A percentile compares a stretch with the other conserved stretches of the same genome.
These are phyloP conservation scores for Incumbomyces delicatus DNA, from an alignment of 2,329 filamentous ascomycete species.

Conservation along the genomic window DNA sequence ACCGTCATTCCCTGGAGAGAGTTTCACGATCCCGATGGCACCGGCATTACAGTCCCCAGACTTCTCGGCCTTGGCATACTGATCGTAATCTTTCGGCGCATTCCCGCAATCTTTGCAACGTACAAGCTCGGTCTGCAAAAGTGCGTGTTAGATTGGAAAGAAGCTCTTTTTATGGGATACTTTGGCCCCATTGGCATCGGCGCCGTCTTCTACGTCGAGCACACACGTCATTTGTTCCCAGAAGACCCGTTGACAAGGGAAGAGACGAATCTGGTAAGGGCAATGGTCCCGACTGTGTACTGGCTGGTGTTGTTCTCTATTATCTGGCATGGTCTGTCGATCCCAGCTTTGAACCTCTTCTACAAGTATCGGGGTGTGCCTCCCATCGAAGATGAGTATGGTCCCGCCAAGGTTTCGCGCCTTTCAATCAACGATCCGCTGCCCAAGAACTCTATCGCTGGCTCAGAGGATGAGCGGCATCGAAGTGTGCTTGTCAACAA, in stretches of 20 bases:
- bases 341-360: conserved; percentile 27
- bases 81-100: conserved; percentile 87
- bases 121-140: conserved; percentile 79
- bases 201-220: conserved; percentile 65
- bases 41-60: conserved; percentile 75
- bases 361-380: conserved; percentile 22
- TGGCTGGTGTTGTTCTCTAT: conserved; percentile 39
- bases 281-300: conserved; percentile 29
- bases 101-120: conserved; percentile 77
- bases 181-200: conserved; percentile 97
- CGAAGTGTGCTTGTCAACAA: conserved; percentile 2
- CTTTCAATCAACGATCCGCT: conserved; percentile 17
- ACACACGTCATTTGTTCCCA: conserved; percentile 35
- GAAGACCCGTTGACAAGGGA: conserved; percentile 31
- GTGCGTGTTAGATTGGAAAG: conserved; percentile 93
- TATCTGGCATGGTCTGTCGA: conserved; percentile 31
- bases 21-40: conserved; percentile 59
- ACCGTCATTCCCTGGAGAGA: conserved; percentile 93
- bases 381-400: conserved; percentile 23
- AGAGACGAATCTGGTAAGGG: conserved; percentile 28
- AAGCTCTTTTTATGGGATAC: conserved; percentile 94
- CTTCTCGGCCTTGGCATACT: conserved; percentile 83
- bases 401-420: conserved; percentile 23
- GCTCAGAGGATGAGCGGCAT: neutral
- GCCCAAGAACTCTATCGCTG: conserved; percentile 22